These are phyloP conservation scores for Trichoderma virens DNA, from an alignment of 495 filamentous ascomycete genomes.

Conservation along the genomic window DNA sequence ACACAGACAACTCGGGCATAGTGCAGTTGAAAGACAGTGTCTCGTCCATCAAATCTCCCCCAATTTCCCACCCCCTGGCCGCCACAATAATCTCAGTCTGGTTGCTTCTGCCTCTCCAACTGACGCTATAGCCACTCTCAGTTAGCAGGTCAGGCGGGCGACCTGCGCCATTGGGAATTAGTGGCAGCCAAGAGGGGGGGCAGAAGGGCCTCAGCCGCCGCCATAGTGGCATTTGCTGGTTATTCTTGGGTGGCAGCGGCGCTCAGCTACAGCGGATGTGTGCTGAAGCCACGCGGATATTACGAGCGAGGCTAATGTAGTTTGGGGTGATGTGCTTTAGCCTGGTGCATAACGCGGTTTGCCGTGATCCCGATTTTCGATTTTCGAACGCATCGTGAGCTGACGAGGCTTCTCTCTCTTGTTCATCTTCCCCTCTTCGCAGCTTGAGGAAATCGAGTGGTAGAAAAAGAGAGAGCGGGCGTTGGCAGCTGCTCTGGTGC, in stretches of 20 bases:
- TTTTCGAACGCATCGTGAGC: neutral
- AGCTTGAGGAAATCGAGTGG: neutral
- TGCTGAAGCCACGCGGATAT: neutral
- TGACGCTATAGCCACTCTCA: neutral
- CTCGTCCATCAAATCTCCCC: neutral
- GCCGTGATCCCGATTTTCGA: neutral
- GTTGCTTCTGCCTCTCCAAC: neutral
- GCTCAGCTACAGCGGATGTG: neutral
- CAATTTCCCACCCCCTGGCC: neutral
- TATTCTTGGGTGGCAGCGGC: neutral
- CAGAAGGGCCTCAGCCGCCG: slow-evolving; percentile 4
- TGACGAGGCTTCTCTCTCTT: neutral
- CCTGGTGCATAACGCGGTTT: neutral
- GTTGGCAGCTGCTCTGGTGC: neutral
- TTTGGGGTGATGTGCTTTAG: neutral
- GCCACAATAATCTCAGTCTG: neutral
- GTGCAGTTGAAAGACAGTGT: neutral
- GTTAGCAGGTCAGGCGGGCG: neutral
- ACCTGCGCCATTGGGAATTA: slow-evolving; percentile 8
- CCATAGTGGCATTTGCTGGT: neutral
- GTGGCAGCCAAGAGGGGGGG: neutral
- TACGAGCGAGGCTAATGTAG: neutral
- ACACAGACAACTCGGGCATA: neutral
- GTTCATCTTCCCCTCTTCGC: neutral
- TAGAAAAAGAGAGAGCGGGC: neutral